phyloP scores from a whole-genome alignment of 1,139 yeast species.

The Pneumocystis oryctolagi region DNA sequence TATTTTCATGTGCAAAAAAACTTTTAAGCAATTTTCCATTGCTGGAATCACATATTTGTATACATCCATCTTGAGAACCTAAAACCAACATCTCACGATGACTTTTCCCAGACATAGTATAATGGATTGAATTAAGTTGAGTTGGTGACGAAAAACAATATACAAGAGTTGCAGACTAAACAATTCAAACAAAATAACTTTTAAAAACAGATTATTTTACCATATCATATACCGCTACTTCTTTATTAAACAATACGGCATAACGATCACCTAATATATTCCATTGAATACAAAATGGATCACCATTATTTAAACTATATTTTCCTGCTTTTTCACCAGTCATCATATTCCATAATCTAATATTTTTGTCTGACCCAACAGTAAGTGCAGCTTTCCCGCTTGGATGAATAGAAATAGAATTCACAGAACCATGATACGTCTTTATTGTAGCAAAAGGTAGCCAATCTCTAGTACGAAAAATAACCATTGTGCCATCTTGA shows the following conservation, averaged over 20 bases:
- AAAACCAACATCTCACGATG: constrained; percentile 34
- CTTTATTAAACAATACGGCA: constrained; percentile 57
- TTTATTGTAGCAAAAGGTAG: constrained; percentile 75
- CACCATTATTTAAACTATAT: constrained; percentile 15
- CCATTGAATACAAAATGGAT: constrained; percentile 25
- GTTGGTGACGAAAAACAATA: constrained; percentile 27
- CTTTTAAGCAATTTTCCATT: not conserved
- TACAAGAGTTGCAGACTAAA: constrained; percentile 40
- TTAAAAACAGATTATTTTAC: constrained; percentile 35
- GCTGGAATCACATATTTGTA: constrained; percentile 35
- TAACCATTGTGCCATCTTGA: constrained; percentile 75
- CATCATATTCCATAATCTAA: constrained; percentile 90
- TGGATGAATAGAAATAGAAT: constrained; percentile 80
- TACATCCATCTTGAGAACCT: constrained; percentile 62
- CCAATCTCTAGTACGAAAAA: constrained; percentile 98
- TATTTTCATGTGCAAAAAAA: not conserved
- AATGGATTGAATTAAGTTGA: constrained; percentile 1
- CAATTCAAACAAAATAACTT: constrained; percentile 33
- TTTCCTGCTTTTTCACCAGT: constrained; percentile 83
- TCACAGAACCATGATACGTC: constrained; percentile 41
- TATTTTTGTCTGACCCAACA: constrained; percentile 69
- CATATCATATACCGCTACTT: constrained; percentile 51
- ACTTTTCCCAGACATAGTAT: constrained; percentile 16
- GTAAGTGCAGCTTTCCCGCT: constrained; percentile 84
- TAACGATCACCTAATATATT: constrained; percentile 46